Percentiles rank a stretch among this genome's conserved stretches.
These are phyloP conservation scores for Phytophthora constricta DNA, from an alignment of 352 stramenopile genomes.

Conservation along the genomic window DNA sequence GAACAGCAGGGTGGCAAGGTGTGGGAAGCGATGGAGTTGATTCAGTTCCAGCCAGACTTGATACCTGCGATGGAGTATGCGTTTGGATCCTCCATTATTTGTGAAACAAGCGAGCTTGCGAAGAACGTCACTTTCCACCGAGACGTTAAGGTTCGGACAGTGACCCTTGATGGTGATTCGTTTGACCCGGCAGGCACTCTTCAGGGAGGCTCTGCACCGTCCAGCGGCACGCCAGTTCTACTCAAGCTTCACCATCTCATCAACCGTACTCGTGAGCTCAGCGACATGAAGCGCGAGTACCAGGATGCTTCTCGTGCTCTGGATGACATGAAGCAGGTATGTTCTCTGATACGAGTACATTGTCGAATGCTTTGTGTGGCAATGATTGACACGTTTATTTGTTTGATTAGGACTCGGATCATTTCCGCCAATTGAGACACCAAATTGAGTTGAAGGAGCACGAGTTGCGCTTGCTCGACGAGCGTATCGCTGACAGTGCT, in stretches of 20 bases:
- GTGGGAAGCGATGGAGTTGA: conserved; percentile 95
- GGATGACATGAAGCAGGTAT: conserved; percentile 75
- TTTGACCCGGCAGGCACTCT: conserved; percentile 98
- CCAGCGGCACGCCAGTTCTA: conserved; percentile 74
- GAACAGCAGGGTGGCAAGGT: conserved; percentile 90
- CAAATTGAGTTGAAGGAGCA: conserved; percentile 88
- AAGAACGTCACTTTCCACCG: conserved; percentile 89
- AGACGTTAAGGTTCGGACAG: conserved; percentile 95
- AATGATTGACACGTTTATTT: neutral
- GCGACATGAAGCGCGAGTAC: conserved; percentile 73
- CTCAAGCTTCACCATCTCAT: conserved; percentile 86
- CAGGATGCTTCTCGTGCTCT: conserved; percentile 63
- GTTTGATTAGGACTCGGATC: conserved; percentile 58
- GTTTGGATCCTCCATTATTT: conserved; percentile 99
- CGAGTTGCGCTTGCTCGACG: conserved; percentile 76
- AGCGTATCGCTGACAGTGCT: conserved; percentile 80
- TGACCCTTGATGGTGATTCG: conserved; percentile 98
- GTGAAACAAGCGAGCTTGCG: conserved; percentile 93
- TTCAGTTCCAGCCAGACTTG: conserved; percentile 97
- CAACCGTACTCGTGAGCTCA: conserved; percentile 68
- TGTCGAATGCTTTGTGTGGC: too few relatives aligned
- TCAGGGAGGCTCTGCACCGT: conserved; percentile 88
- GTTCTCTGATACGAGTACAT: conserved; percentile 1
- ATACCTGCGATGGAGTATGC: conserved; percentile 97
- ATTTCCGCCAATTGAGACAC: conserved; percentile 77